Conservation (phyloP, 2,329 filamentous ascomycete genomes). For the Chrysoporthe puriensis region DNA sequence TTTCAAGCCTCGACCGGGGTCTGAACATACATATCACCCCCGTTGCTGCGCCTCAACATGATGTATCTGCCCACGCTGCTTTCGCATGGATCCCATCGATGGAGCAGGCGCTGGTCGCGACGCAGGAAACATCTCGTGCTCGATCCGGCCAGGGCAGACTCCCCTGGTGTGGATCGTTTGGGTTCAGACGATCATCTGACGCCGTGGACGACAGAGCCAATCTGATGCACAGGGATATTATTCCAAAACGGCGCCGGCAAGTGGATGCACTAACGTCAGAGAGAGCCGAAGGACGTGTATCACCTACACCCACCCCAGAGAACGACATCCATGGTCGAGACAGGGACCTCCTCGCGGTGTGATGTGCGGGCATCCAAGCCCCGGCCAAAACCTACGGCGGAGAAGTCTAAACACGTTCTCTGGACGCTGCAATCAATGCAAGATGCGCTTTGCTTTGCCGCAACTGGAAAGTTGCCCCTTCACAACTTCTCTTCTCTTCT, state of each 20-base stretch:
- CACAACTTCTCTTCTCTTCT: constrained; percentile 32
- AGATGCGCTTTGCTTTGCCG: constrained; percentile 39
- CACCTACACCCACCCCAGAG: constrained; percentile 31
- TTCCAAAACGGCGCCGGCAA: constrained; percentile 35
- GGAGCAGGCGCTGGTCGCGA: constrained; percentile 12
- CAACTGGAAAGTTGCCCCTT: constrained; percentile 39
- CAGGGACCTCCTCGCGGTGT: constrained; percentile 34
- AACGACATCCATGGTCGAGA: constrained; percentile 32
- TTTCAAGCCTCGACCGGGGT: constrained; percentile 47
- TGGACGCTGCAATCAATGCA: constrained; percentile 37
- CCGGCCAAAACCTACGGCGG: constrained; percentile 39
- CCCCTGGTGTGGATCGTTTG: constrained; percentile 44
- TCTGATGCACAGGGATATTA: constrained; percentile 40
- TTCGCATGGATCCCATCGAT: constrained; percentile 18
- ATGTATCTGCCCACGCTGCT: constrained; percentile 23
- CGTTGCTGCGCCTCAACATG: constrained; percentile 36
- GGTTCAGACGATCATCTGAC: constrained; percentile 47
- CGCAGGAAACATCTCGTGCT: constrained; percentile 26
- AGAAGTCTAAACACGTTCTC: constrained; percentile 38
- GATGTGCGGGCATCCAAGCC: constrained; percentile 32
- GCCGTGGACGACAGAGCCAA: constrained; percentile 43
- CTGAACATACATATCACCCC: constrained; percentile 47
- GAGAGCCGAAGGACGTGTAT: constrained; percentile 27
- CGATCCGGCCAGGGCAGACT: constrained; percentile 34
- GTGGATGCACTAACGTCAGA: constrained; percentile 29